Evolutionary conservation across 176 grass and related monocot genomes (phyloP).

Genomic region (Elaeis guineensis): DNA sequence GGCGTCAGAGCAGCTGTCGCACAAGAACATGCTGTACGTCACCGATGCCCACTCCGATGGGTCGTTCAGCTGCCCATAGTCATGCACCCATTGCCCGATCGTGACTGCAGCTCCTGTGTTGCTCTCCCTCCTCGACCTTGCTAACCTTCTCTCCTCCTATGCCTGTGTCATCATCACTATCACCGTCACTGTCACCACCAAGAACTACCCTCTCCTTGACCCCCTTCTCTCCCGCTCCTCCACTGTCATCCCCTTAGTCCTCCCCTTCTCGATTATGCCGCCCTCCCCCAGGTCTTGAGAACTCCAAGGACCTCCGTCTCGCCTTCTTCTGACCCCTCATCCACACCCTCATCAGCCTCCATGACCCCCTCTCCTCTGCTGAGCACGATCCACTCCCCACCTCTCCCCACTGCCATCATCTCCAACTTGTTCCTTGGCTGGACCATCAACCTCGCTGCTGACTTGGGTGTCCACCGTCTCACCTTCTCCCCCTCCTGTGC

Average conservation of each 20-base stretch:
- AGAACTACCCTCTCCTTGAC: slow-evolving; percentile 38
- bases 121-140: slow-evolving; percentile 45
- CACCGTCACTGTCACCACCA: slow-evolving; percentile 43
- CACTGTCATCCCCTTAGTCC: slow-evolving; percentile 21
- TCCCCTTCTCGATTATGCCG: slow-evolving; percentile 46
- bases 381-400: slow-evolving; percentile 15
- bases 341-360: slow-evolving; percentile 19
- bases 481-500: slow-evolving; percentile 42
- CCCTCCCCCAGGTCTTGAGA: slow-evolving; percentile 43
- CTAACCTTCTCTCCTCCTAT: slow-evolving; percentile 29
- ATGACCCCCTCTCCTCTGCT: slow-evolving; percentile 21
- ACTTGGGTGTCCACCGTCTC: slow-evolving; percentile 33
- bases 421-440: slow-evolving; percentile 59
- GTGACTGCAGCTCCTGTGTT: too few species aligned
- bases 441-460: slow-evolving; percentile 39
- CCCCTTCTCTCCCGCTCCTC: slow-evolving; percentile 50
- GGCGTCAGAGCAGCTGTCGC: too few species aligned
- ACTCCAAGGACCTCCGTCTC: too few species aligned
- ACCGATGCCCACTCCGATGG: too few species aligned
- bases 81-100: too few species aligned
- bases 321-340: slow-evolving; percentile 16
- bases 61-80: too few species aligned
- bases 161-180: slow-evolving; percentile 4
- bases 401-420: slow-evolving; percentile 33
- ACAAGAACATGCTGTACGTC: too few species aligned